Conservation (phyloP, 495 filamentous ascomycete species). For the Delitschia confertaspora region DNA sequence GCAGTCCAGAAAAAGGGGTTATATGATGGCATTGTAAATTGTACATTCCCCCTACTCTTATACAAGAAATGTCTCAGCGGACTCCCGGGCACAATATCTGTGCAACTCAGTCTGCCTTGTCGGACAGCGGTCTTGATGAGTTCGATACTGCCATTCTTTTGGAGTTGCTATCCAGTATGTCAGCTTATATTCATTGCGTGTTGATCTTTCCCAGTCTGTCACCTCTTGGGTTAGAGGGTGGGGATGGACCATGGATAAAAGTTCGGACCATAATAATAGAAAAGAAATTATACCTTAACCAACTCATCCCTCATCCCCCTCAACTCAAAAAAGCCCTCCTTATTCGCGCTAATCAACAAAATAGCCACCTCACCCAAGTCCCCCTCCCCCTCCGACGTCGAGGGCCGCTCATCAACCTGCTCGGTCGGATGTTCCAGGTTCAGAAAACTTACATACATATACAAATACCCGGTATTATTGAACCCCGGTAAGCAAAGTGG, state of each 20-base stretch:
- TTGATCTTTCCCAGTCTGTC: not conserved
- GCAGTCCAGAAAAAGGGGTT: constrained; percentile 58
- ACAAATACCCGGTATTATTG: constrained; percentile 94
- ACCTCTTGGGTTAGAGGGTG: not conserved
- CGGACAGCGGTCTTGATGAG: constrained; percentile 64
- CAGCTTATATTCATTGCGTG: constrained; percentile 3
- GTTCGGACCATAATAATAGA: no score
- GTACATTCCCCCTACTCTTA: constrained; percentile 86
- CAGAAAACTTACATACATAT: constrained; percentile 98
- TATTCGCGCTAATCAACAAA: constrained; percentile 83
- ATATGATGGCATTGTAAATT: constrained; percentile 85
- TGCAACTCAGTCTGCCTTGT: constrained; percentile 57
- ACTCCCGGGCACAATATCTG: constrained; percentile 70
- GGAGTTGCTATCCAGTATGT: constrained; percentile 45
- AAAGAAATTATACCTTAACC: constrained; percentile 44
- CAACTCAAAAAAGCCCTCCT: constrained; percentile 86
- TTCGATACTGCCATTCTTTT: constrained; percentile 64
- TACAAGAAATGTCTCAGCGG: constrained; percentile 85
- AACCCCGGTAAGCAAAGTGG: constrained; percentile 94
- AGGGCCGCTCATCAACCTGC: constrained; percentile 29
- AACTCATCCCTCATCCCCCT: constrained; percentile 75
- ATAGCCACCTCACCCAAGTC: constrained; percentile 87
- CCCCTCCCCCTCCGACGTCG: constrained; percentile 39
- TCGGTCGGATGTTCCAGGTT: constrained; percentile 41
- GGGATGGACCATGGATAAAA: no score